phyloP scores from a whole-genome alignment of 2,329 filamentous ascomycete genomes.

The Lasiodiplodia citricola region DNA sequence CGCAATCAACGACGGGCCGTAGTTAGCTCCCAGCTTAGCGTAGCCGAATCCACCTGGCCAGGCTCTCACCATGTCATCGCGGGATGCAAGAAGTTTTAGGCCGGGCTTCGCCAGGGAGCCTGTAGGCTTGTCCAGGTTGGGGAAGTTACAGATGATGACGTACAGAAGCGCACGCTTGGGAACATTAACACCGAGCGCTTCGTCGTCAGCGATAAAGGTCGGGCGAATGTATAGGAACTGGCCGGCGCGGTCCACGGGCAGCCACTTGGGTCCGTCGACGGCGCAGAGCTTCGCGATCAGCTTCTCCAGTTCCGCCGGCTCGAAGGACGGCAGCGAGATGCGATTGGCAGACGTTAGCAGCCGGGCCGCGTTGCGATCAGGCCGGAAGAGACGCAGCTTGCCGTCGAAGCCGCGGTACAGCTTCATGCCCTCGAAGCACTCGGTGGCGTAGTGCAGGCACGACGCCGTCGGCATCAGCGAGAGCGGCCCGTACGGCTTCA shows the following conservation, averaged over 20 bases:
- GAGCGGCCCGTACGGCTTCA: conserved; percentile 79
- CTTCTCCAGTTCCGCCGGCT: conserved; percentile 72
- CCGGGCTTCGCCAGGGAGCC: conserved; percentile 32
- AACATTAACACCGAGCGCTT: conserved; percentile 78
- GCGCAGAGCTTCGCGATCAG: conserved; percentile 74
- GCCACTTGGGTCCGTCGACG: conserved; percentile 78
- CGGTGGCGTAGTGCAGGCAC: conserved; percentile 85
- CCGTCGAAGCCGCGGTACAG: conserved; percentile 72
- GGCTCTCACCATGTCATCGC: conserved; percentile 82
- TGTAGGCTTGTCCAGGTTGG: conserved; percentile 44
- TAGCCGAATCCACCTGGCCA: conserved; percentile 94
- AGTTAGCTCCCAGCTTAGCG: conserved; percentile 93
- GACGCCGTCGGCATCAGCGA: conserved; percentile 80
- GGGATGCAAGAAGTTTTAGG: conserved; percentile 76
- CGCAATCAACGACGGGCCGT: conserved; percentile 81
- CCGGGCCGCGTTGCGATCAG: conserved; percentile 72
- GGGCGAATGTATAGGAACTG: conserved; percentile 84
- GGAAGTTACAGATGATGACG: conserved; percentile 66
- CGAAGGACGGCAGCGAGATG: conserved; percentile 77
- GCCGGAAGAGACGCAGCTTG: conserved; percentile 77
- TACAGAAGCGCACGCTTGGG: conserved; percentile 88
- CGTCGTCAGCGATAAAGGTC: conserved; percentile 82
- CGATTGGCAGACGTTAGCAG: conserved; percentile 62
- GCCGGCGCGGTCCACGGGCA: conserved; percentile 71
- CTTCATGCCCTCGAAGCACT: conserved; percentile 90